A percentile compares a stretch with the other conserved stretches of the same genome.
Evolutionary conservation across 1,139 yeast genomes (phyloP).

Genomic region (Yamadazyma aaseri): DNA sequence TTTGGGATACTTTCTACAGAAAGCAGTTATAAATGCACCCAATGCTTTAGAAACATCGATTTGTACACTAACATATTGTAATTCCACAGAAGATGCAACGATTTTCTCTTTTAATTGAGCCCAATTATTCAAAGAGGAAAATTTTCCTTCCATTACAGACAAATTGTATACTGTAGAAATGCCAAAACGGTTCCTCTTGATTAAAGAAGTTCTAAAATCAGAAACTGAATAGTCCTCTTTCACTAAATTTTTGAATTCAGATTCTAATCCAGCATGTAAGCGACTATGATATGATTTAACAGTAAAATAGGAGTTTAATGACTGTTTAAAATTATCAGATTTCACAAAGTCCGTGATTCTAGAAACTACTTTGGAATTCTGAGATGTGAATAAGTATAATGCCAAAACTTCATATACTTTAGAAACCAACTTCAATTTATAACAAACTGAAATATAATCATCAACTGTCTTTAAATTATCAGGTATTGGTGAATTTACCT

Average conservation of each 20-base stretch:
- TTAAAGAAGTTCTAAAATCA: slow-evolving; percentile 54
- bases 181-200: slow-evolving; percentile 51
- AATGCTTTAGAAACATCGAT: slow-evolving; percentile 68
- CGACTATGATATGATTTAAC: slow-evolving; percentile 34
- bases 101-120: slow-evolving; percentile 48
- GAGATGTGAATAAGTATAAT: slow-evolving; percentile 62
- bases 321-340: slow-evolving; percentile 31
- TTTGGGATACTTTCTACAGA: slow-evolving; percentile 42
- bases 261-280: slow-evolving; percentile 33
- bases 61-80: slow-evolving; percentile 68
- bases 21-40: slow-evolving; percentile 74
- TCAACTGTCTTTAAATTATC: slow-evolving; percentile 20
- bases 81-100: slow-evolving; percentile 57
- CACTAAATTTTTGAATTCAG: slow-evolving; percentile 47
- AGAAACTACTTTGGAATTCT: slow-evolving; percentile 36
- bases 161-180: slow-evolving; percentile 58
- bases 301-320: slow-evolving; percentile 30
- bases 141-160: slow-evolving; percentile 59
- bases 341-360: slow-evolving; percentile 47
- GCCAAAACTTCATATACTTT: slow-evolving; percentile 77
- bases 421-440: slow-evolving; percentile 58
- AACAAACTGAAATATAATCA: slow-evolving; percentile 44
- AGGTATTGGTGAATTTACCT: slow-evolving; percentile 24
- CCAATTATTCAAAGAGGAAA: slow-evolving; percentile 53
- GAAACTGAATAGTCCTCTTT: slow-evolving; percentile 41